Percentiles rank a stretch among this genome's conserved stretches.
phyloP scores from a whole-genome alignment of 139 green algal species.

The Chara braunii region DNA sequence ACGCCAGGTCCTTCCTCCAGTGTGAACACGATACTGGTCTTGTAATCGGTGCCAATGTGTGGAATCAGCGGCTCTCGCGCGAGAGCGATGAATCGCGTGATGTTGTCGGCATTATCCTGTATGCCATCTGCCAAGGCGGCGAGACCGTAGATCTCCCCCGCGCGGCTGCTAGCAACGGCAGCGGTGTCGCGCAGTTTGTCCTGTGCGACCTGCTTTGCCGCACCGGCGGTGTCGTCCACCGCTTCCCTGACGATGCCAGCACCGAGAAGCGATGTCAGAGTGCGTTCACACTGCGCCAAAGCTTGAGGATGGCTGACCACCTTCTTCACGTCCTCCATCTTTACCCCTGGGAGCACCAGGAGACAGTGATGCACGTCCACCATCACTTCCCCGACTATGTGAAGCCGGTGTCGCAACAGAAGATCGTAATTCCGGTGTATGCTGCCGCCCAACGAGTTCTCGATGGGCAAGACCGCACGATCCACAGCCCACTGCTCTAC shows the following conservation, averaged over 20 bases:
- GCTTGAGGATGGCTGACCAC: slow-evolving; percentile 80
- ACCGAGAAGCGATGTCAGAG: slow-evolving; percentile 10
- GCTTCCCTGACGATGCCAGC: slow-evolving; percentile 66
- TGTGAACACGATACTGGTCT: slow-evolving; percentile 87
- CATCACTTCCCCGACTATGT: slow-evolving; percentile 63
- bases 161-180: slow-evolving; percentile 59
- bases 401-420: slow-evolving; percentile 56
- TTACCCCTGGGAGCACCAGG: slow-evolving; percentile 75
- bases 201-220: slow-evolving; percentile 53
- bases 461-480: slow-evolving; percentile 65
- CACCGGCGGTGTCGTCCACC: slow-evolving; percentile 87
- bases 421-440: slow-evolving; percentile 87
- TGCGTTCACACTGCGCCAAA: slow-evolving; percentile 45
- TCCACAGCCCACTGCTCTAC: slow-evolving; percentile 62
- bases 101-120: slow-evolving; percentile 70
- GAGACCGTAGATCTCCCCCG: slow-evolving; percentile 55
- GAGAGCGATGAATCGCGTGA: slow-evolving; percentile 89
- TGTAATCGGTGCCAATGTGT: too few species aligned
- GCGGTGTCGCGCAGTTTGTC: slow-evolving; percentile 41
- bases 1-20: slow-evolving; percentile 65
- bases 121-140: slow-evolving; percentile 65
- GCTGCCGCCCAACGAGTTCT: slow-evolving; percentile 73
- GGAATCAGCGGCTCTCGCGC: slow-evolving; percentile 70
- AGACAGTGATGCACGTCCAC: slow-evolving; percentile 90
- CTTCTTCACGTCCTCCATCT: slow-evolving; percentile 62